These are phyloP conservation scores for Escovopsis weberi DNA, from an alignment of 2,329 filamentous ascomycete species.

Conservation along the genomic window DNA sequence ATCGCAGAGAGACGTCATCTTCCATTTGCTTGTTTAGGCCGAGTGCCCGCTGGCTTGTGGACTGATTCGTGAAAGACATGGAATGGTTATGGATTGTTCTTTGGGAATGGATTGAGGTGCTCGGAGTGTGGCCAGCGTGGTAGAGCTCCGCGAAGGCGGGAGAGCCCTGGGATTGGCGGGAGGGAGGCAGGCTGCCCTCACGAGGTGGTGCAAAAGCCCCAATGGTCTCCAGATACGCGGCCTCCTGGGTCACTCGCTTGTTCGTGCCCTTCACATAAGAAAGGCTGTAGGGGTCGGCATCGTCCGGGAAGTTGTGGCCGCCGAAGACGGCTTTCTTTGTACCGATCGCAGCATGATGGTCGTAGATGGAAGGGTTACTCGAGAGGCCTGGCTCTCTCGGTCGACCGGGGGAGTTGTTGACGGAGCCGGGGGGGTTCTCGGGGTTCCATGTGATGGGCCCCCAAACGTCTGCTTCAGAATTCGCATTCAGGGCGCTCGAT, in stretches of 20 bases:
- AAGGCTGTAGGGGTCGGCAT: slow-evolving; percentile 11
- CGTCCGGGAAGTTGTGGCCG: slow-evolving; percentile 10
- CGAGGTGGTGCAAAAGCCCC: slow-evolving; percentile 26
- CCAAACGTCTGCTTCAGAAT: slow-evolving; percentile 56
- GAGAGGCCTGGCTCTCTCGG: slow-evolving; percentile 33
- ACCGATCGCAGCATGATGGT: slow-evolving; percentile 31
- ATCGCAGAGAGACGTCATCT: slow-evolving; percentile 22
- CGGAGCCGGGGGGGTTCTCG: slow-evolving; percentile 28
- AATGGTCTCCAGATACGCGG: slow-evolving; percentile 26
- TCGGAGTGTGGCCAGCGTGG: slow-evolving; percentile 24
- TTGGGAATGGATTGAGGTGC: slow-evolving; percentile 32
- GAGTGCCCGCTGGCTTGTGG: slow-evolving; percentile 22
- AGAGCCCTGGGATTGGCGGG: slow-evolving; percentile 36
- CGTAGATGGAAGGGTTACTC: slow-evolving; percentile 30
- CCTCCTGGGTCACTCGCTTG: slow-evolving; percentile 21
- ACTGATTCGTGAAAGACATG: slow-evolving; percentile 28
- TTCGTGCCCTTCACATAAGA: slow-evolving; percentile 14
- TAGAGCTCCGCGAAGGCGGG: slow-evolving; percentile 20
- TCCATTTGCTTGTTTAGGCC: slow-evolving; percentile 23
- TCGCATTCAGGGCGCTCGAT: slow-evolving; percentile 52
- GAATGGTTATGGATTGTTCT: slow-evolving; percentile 29
- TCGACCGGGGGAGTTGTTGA: slow-evolving; percentile 44
- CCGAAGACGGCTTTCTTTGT: slow-evolving; percentile 17
- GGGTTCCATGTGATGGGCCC: slow-evolving; percentile 43
- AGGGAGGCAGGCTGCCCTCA: slow-evolving; percentile 40